These are phyloP conservation scores for Komagataella kurtzmanii DNA, from an alignment of 805 yeast species.

Conservation along the genomic window DNA sequence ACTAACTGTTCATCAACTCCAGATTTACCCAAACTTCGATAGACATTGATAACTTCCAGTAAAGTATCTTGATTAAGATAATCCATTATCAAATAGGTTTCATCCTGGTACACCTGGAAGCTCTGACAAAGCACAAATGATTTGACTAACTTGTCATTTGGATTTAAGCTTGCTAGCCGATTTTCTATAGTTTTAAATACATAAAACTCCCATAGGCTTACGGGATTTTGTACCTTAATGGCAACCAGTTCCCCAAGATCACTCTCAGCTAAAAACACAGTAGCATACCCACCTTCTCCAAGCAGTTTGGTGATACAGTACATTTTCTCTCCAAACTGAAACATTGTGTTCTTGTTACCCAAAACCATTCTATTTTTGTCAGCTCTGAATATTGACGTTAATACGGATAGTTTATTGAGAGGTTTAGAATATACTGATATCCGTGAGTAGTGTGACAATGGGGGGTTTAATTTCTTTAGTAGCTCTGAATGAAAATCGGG, in stretches of 20 bases:
- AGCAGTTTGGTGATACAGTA: constrained; percentile 39
- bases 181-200: constrained; percentile 44
- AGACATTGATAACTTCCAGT: constrained; percentile 48
- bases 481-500: constrained; percentile 22
- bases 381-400: constrained; percentile 4
- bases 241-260: constrained; percentile 46
- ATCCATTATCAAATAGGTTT: constrained; percentile 53
- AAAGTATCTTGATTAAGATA: constrained; percentile 62
- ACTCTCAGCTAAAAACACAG: constrained; percentile 59
- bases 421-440: constrained; percentile 1
- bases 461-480: constrained; percentile 22
- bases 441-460: constrained; percentile 11
- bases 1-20: constrained; percentile 47
- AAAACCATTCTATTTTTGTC: constrained; percentile 1
- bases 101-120: constrained; percentile 47
- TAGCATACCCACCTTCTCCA: constrained; percentile 76
- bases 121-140: constrained; percentile 38
- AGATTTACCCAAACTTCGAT: constrained; percentile 15
- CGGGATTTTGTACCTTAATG: constrained; percentile 58
- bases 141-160: constrained; percentile 6
- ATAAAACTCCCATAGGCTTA: constrained; percentile 73
- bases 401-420: constrained; percentile 5
- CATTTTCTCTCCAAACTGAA: constrained; percentile 28
- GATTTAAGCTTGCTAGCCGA: constrained; percentile 11
- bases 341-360: constrained; percentile 23